phyloP scores from a whole-genome alignment of 176 grass and related monocot genomes.

The Cenchrus purpureus region DNA sequence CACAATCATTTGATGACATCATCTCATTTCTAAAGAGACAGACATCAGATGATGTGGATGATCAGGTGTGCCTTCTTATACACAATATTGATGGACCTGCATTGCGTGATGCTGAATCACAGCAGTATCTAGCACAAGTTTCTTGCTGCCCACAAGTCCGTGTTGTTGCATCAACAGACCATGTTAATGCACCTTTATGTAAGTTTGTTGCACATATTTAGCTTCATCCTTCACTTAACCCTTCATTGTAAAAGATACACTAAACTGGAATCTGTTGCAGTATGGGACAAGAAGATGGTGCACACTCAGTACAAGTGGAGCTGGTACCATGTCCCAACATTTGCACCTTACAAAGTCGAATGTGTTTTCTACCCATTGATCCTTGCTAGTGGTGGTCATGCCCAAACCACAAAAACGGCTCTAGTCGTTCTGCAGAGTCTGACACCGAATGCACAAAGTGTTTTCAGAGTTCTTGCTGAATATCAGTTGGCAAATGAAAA shows the following conservation, averaged over 20 bases:
- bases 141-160: conserved; percentile 71
- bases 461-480: conserved; percentile 92
- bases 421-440: conserved; percentile 88
- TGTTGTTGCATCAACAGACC: conserved; percentile 81
- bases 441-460: conserved; percentile 95
- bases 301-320: conserved; percentile 86
- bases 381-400: conserved; percentile 73
- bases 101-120: conserved; percentile 78
- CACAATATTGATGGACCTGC: conserved; percentile 95
- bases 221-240: conserved; percentile 1
- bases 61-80: conserved; percentile 69
- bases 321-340: conserved; percentile 90
- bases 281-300: conserved; percentile 99
- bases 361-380: conserved; percentile 82
- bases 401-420: conserved; percentile 88
- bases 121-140: conserved; percentile 79
- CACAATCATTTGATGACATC: conserved; percentile 78
- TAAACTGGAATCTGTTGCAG: conserved; percentile 51
- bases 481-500: conserved; percentile 86
- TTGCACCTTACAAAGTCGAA: conserved; percentile 85
- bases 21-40: conserved; percentile 70
- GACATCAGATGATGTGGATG: conserved; percentile 47
- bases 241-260: conserved; percentile 33
- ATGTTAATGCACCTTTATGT: conserved; percentile 93
- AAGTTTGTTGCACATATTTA: conserved; percentile 51